These are phyloP conservation scores for Elaeis guineensis DNA, from an alignment of 176 grass and related monocot genomes.

Conservation along the genomic window DNA sequence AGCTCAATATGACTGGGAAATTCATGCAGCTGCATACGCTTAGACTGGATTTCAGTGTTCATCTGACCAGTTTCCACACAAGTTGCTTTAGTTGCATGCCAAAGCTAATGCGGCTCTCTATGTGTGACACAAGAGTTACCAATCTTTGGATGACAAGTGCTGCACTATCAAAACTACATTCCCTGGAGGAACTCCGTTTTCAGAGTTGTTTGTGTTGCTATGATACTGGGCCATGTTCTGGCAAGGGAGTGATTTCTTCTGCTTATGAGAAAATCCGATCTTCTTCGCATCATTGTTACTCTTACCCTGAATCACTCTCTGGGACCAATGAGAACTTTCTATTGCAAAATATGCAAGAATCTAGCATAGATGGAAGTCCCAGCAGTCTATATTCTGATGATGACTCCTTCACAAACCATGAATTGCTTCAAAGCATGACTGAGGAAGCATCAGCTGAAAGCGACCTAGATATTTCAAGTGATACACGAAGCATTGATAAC, in stretches of 20 bases:
- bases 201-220: conserved; percentile 18
- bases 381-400: not conserved
- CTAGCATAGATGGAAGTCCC: not conserved
- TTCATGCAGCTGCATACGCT: conserved; percentile 16
- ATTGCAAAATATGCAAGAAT: conserved; percentile 1
- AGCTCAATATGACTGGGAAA: conserved; percentile 21
- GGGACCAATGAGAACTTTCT: not conserved
- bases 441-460: conserved; percentile 7
- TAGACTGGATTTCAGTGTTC: conserved; percentile 16
- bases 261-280: not conserved
- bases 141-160: conserved; percentile 22
- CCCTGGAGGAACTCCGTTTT: conserved; percentile 13
- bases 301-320: not conserved
- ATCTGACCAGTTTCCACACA: conserved; percentile 19
- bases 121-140: conserved; percentile 22
- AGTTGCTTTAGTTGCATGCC: conserved; percentile 19
- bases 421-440: not conserved
- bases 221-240: conserved; percentile 8
- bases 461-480: conserved; percentile 10
- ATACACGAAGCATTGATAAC: not conserved
- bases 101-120: conserved; percentile 12
- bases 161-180: conserved; percentile 18
- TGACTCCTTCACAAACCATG: not conserved
- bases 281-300: not conserved
- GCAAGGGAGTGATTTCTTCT: not conserved